These are phyloP conservation scores for Cronartium ribicola DNA, from an alignment of 1,284 basidiomycete genomes.

Conservation along the genomic window DNA sequence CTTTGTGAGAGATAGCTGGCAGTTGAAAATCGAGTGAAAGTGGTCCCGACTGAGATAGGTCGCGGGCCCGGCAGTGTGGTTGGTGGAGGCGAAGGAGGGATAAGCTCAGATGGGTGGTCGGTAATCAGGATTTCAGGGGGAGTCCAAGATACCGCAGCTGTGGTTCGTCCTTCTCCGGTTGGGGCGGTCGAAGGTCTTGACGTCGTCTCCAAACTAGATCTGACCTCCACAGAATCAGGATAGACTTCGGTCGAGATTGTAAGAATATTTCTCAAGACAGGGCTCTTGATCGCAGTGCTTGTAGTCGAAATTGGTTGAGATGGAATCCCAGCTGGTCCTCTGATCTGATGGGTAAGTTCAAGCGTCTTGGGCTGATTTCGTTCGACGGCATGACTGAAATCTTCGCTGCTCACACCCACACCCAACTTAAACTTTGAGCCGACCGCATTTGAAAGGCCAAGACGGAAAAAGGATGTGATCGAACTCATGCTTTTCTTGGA, in stretches of 20 bases:
- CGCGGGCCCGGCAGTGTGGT: conserved; percentile 1
- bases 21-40: conserved; percentile 24
- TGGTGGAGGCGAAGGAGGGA: conserved; percentile 38
- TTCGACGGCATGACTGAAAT: conserved; percentile 5
- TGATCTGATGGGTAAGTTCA: neutral
- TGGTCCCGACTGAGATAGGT: conserved; percentile 25
- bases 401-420: conserved; percentile 27
- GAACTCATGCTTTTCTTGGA: conserved; percentile 40
- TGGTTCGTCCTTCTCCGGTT: conserved; percentile 7
- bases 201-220: neutral
- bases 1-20: conserved; percentile 1
- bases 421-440: conserved; percentile 20
- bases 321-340: neutral
- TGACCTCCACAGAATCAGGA: neutral
- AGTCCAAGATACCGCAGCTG: conserved; percentile 25
- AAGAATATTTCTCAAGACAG: neutral
- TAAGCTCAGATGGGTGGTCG: conserved; percentile 40
- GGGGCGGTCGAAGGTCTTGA: conserved; percentile 1
- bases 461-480: conserved; percentile 24
- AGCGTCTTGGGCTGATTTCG: neutral
- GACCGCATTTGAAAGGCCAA: conserved; percentile 14
- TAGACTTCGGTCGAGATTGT: neutral
- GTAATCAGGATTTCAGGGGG: conserved; percentile 38
- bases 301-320: too few species aligned
- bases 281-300: neutral